Evolutionary conservation across 352 stramenopile species (phyloP).

Genomic region (Pelagophyceae sp.): DNA sequence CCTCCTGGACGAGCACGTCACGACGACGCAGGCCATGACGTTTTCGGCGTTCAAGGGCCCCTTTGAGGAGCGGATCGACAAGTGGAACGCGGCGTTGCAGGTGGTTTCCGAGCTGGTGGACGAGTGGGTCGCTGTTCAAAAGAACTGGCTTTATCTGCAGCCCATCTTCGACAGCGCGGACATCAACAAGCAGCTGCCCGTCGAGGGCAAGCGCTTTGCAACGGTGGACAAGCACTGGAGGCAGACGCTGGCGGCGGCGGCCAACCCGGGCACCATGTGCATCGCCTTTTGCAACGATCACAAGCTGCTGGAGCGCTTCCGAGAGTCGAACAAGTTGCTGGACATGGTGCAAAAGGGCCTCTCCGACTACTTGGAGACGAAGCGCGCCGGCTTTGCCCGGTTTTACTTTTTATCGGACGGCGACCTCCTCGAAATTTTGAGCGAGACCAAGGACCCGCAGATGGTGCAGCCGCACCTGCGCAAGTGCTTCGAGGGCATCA

Average conservation of each 20-base stretch:
- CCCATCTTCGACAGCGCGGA: slow-evolving; percentile 87
- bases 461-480: slow-evolving; percentile 85
- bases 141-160: slow-evolving; percentile 88
- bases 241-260: slow-evolving; percentile 65
- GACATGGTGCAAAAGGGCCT: slow-evolving; percentile 87
- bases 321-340: slow-evolving; percentile 83
- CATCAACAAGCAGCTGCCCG: slow-evolving; percentile 89
- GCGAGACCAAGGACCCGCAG: slow-evolving; percentile 85
- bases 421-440: slow-evolving; percentile 85
- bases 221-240: slow-evolving; percentile 90
- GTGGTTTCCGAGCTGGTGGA: slow-evolving; percentile 81
- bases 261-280: slow-evolving; percentile 49
- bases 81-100: slow-evolving; percentile 73
- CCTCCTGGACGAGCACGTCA: slow-evolving; percentile 87
- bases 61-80: slow-evolving; percentile 80
- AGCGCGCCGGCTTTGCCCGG: slow-evolving; percentile 73
- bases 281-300: slow-evolving; percentile 82
- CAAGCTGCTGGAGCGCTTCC: slow-evolving; percentile 77
- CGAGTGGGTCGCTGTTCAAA: slow-evolving; percentile 82
- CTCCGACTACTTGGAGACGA: slow-evolving; percentile 87
- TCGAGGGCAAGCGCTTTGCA: slow-evolving; percentile 80
- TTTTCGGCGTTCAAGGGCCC: slow-evolving; percentile 88
- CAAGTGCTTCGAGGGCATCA: slow-evolving; percentile 83
- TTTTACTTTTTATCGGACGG: slow-evolving; percentile 93
- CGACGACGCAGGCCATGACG: slow-evolving; percentile 84